Evolutionary conservation across 2,329 filamentous ascomycete species (phyloP), one percentile per base, ranked within the genome.

Genomic region (Tolypocladium inflatum): DNA sequence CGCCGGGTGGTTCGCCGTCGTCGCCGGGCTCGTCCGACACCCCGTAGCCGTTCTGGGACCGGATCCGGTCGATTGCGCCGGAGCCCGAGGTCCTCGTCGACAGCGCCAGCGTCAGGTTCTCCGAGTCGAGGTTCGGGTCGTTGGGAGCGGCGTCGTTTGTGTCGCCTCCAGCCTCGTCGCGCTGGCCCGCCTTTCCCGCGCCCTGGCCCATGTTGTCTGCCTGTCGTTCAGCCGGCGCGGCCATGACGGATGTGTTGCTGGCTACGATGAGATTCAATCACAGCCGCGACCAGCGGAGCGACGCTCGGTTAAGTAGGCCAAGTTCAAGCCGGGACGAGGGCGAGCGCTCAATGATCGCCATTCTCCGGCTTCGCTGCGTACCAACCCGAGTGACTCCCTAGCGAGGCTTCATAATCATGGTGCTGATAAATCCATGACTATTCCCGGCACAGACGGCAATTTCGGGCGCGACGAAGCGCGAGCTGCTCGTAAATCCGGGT

Each of bases 1-100:
- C 33, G 13, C 33, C 48, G 3, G 43, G 23, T 33, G 55, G 56
- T 4, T 63, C 62, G 8, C 57, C 63, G 3, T 56, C 59, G 23
- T 63, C 61, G 39, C 37, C 30, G 15, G 56, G n/a, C 42, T 67
- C 59, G 55, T 74, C 72, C 59, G 73, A 71, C 41, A 72, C 71
- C 54, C 76, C 71, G 60, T 76, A 78, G 33, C 77, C 76, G 60
- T 79, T 78, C 51, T 78, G 73, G 19, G 76, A 78, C 30, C 72
- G 68, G 8, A 50, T 54, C 19, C 57, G 56, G 23, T 54, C 37
- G 39, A 62, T 19, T 19, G 48, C 8, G 48, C 21, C 30, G n/a
- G 37, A 3, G 48, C 39, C 48, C 43, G 55, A 51, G 45, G 2
- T 51, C 19, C 26, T 7, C 26, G 10, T 55, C 38, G 48, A 43